Percentiles rank a stretch among this genome's conserved stretches.
Evolutionary conservation across 768 basidiomycete species (phyloP).

Genomic region (Boletus reticuloceps): DNA sequence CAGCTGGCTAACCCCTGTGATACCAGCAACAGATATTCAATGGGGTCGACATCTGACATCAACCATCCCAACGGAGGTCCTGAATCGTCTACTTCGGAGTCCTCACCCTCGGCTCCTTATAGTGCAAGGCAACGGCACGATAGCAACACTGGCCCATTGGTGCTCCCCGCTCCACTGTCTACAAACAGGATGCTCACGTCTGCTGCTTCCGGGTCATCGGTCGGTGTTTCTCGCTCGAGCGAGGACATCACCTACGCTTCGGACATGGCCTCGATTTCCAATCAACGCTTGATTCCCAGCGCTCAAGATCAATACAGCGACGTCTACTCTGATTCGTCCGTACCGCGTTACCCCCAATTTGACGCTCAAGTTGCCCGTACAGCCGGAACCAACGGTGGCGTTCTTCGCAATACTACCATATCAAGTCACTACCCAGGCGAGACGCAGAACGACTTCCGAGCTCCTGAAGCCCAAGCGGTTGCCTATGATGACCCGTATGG

Average conservation of each 20-base stretch:
- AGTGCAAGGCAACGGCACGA: conserved; percentile 59
- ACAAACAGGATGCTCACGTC: conserved; percentile 52
- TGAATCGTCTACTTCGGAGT: conserved; percentile 64
- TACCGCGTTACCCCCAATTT: conserved; percentile 30
- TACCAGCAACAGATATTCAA: conserved; percentile 62
- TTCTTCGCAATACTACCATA: conserved; percentile 39
- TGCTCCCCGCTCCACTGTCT: conserved; percentile 73
- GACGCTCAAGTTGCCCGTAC: conserved; percentile 41
- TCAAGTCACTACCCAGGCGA: conserved; percentile 44
- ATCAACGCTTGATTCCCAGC: conserved; percentile 41
- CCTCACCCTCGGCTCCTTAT: conserved; percentile 36
- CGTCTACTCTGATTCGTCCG: conserved; percentile 17
- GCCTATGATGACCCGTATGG: conserved; percentile 38
- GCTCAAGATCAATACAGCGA: conserved; percentile 35
- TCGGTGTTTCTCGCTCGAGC: conserved; percentile 43
- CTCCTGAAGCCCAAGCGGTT: conserved; percentile 40
- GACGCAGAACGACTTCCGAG: conserved; percentile 57
- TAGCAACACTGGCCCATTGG: conserved; percentile 59
- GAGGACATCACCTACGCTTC: conserved; percentile 38
- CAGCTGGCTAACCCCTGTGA: conserved; percentile 23
- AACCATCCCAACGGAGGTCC: conserved; percentile 51
- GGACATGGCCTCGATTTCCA: conserved; percentile 38
- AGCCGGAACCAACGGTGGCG: conserved; percentile 36
- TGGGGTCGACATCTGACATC: conserved; percentile 76
- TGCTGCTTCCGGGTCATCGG: conserved; percentile 40